A percentile compares a stretch with the other conserved stretches of the same genome.
Conservation (phyloP, 257 asterid genomes). For the Ilex aquifolium region DNA sequence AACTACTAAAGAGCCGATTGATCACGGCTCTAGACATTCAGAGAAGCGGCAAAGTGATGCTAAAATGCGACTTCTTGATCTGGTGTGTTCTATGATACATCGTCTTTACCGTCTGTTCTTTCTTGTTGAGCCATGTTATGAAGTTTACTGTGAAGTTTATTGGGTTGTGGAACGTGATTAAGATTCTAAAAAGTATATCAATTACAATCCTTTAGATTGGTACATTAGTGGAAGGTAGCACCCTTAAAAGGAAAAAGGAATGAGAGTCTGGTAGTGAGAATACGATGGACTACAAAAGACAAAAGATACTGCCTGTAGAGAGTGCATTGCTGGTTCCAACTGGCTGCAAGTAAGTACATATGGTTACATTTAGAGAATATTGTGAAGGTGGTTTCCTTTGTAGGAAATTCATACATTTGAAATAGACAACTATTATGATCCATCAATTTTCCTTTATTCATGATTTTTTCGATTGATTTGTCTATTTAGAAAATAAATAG, state of each 20-base stretch:
- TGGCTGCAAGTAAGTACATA: neutral
- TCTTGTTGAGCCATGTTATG: neutral
- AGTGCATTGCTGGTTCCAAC: neutral
- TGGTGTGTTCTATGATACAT: slow-evolving; percentile 21
- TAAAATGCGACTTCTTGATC: slow-evolving; percentile 31
- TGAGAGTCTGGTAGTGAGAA: neutral
- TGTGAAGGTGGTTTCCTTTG: too few species aligned
- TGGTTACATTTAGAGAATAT: too few species aligned
- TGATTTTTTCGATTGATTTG: too few species aligned
- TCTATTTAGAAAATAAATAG: too few species aligned
- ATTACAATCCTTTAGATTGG: neutral
- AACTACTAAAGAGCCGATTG: slow-evolving; percentile 48
- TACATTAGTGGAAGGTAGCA: too few species aligned
- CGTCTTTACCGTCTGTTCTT: neutral
- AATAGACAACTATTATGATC: too few species aligned
- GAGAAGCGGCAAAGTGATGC: slow-evolving; percentile 30
- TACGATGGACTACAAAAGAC: neutral
- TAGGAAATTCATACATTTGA: too few species aligned
- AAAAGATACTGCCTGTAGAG: neutral
- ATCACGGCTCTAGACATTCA: slow-evolving; percentile 10
- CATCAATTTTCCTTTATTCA: too few species aligned
- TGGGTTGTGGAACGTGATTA: neutral
- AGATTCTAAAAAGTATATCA: neutral
- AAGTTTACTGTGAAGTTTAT: neutral
- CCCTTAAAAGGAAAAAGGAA: too few species aligned